These are phyloP conservation scores for Syzygium syzygioides DNA, from an alignment of 441 rosid genomes.

Conservation along the genomic window DNA sequence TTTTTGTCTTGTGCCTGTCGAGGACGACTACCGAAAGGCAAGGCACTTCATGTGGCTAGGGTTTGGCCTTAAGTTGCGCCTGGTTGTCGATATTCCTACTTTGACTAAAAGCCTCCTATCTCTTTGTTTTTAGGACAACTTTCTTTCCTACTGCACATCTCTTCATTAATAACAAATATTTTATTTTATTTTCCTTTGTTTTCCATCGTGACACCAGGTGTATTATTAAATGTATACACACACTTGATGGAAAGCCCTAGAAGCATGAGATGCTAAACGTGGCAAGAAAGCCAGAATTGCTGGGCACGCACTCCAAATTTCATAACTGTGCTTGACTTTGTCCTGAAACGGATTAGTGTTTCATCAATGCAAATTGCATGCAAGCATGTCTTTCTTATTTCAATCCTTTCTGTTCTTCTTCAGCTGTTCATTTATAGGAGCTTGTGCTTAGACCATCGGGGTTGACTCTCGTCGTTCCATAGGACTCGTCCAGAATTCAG, in stretches of 20 bases:
- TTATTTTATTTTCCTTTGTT: neutral
- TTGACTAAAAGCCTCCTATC: neutral
- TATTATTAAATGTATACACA: neutral
- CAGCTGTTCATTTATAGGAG: neutral
- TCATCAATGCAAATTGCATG: neutral
- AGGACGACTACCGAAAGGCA: neutral
- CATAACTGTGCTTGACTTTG: neutral
- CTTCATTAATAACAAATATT: neutral
- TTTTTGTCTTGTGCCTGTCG: neutral
- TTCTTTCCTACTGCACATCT: neutral
- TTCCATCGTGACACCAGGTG: neutral
- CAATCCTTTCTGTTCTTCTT: too few species aligned
- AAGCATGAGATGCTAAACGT: neutral
- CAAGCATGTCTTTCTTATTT: neutral
- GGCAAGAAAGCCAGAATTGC: neutral
- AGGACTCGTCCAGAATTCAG: neutral
- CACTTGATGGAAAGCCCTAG: neutral
- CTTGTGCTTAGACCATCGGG: neutral
- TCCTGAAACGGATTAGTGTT: neutral
- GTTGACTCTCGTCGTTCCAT: neutral
- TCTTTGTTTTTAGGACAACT: neutral
- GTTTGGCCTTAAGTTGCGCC: neutral
- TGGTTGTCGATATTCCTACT: too few species aligned
- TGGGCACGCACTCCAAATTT: neutral
- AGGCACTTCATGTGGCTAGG: neutral